phyloP scores from a whole-genome alignment of 139 green algal species.

The Pseudopediastrum boryanum region DNA sequence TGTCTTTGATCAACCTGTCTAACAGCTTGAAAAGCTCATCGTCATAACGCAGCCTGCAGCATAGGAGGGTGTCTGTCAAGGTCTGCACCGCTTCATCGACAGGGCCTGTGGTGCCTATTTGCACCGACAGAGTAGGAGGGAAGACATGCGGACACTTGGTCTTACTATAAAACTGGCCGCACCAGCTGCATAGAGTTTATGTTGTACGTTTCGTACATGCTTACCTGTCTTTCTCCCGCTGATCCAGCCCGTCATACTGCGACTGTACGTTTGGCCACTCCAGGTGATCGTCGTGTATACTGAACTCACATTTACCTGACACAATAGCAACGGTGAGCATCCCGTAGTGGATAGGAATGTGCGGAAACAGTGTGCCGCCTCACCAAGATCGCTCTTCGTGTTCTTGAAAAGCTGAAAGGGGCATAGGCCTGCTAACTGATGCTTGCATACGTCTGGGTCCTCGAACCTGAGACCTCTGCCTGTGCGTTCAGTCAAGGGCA shows the following conservation, averaged over 20 bases:
- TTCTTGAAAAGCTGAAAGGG: conserved; percentile 87
- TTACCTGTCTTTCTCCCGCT: conserved; percentile 70
- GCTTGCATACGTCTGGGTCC: conserved; percentile 84
- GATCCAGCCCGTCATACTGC: conserved; percentile 67
- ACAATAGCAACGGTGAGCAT: background rate
- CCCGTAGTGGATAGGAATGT: background rate
- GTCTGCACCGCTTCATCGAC: too few relatives aligned
- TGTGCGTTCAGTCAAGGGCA: conserved; percentile 67
- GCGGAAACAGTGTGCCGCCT: background rate
- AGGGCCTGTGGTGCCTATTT: too few relatives aligned
- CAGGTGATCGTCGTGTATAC: conserved; percentile 80
- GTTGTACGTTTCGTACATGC: background rate
- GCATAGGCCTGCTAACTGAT: conserved; percentile 77
- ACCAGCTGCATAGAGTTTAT: too few relatives aligned
- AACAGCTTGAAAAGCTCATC: conserved; percentile 34
- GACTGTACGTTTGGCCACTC: conserved; percentile 66
- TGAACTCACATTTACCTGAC: conserved; percentile 74
- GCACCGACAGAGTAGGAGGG: too few relatives aligned
- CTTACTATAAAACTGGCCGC: too few relatives aligned
- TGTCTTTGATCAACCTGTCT: conserved; percentile 76
- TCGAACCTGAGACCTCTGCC: conserved; percentile 51
- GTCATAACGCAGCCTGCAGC: too few relatives aligned
- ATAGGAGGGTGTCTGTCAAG: too few relatives aligned
- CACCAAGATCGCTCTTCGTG: conserved; percentile 84
- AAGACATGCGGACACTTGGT: too few relatives aligned